Conservation (phyloP, 768 basidiomycete genomes). For the Auricularia heimuer region DNA sequence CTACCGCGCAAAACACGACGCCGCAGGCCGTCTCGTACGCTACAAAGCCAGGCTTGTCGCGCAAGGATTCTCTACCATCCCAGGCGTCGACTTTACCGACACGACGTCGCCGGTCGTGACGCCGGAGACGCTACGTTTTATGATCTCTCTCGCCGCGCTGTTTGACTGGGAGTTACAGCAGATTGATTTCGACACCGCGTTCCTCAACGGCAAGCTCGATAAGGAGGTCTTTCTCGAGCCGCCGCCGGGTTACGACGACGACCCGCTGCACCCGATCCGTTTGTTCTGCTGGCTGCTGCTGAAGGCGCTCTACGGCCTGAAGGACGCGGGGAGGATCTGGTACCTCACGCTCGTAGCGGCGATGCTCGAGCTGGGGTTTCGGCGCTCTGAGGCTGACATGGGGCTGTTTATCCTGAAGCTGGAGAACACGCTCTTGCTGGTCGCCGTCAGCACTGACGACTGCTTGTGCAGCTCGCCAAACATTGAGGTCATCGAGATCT, state of each 20-base stretch:
- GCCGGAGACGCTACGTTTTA: slow-evolving; percentile 15
- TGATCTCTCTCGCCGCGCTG: slow-evolving; percentile 29
- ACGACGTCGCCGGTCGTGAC: slow-evolving; percentile 20
- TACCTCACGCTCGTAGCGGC: slow-evolving; percentile 22
- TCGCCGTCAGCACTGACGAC: slow-evolving; percentile 17
- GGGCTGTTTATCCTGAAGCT: slow-evolving; percentile 2
- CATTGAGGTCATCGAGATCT: slow-evolving; percentile 10
- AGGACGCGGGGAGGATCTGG: slow-evolving; percentile 29
- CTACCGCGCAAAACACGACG: slow-evolving; percentile 7
- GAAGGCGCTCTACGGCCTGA: slow-evolving; percentile 31
- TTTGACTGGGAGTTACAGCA: slow-evolving; percentile 28
- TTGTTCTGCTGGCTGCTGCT: slow-evolving; percentile 11
- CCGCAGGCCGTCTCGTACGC: not conserved
- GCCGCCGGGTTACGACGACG: slow-evolving; percentile 6
- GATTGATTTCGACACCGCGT: slow-evolving; percentile 34
- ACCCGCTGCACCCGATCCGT: slow-evolving; percentile 4
- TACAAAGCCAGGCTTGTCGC: slow-evolving; percentile 18
- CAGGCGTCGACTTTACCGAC: slow-evolving; percentile 17
- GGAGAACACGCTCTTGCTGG: slow-evolving; percentile 5
- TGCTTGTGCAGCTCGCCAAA: slow-evolving; percentile 23
- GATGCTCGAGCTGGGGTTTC: slow-evolving; percentile 25
- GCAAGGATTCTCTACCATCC: slow-evolving; percentile 23
- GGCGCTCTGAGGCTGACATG: not conserved
- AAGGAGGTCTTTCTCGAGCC: slow-evolving; percentile 15
- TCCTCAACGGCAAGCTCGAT: slow-evolving; percentile 28